These are phyloP conservation scores for Nephromyces sp. DNA, from an alignment of 169 alveolate genomes.

Conservation along the genomic window DNA sequence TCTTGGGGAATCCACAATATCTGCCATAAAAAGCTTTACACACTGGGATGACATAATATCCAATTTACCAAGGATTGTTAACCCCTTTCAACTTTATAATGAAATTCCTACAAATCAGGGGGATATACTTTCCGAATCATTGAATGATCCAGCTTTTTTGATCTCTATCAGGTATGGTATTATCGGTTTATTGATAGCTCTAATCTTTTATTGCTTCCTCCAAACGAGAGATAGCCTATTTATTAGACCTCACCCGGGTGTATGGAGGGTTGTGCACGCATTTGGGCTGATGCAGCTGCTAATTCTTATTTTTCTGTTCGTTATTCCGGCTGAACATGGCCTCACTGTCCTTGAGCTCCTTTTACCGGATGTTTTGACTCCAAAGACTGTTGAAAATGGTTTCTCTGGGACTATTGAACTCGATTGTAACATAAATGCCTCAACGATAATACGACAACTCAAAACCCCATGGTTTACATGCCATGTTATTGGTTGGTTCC, in stretches of 20 bases:
- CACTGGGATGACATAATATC: too few relatives aligned
- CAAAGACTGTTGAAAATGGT: background rate
- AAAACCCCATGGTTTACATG: constrained; percentile 22
- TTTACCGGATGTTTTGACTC: background rate
- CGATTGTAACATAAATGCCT: constrained; percentile 13
- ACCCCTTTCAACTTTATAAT: too few relatives aligned
- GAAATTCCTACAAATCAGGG: too few relatives aligned
- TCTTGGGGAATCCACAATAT: background rate
- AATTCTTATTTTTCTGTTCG: constrained; percentile 20
- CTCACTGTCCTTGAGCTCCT: constrained; percentile 5
- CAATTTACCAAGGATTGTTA: too few relatives aligned
- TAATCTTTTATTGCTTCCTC: constrained; percentile 20
- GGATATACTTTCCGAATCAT: background rate
- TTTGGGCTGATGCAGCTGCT: constrained; percentile 16
- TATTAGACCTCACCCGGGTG: constrained; percentile 39
- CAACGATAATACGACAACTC: constrained; percentile 19
- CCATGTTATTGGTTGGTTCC: constrained; percentile 36
- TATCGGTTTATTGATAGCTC: constrained; percentile 5
- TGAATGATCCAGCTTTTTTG: background rate
- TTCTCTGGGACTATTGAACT: constrained; percentile 29
- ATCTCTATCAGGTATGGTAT: background rate
- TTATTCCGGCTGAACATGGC: constrained; percentile 16
- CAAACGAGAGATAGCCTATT: constrained; percentile 32
- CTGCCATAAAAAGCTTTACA: too few relatives aligned
- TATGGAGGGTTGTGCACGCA: constrained; percentile 40